Evolutionary conservation across 352 stramenopile species (phyloP), one percentile per base, ranked within the genome.

Genomic region (Globisporangium canariense): DNA sequence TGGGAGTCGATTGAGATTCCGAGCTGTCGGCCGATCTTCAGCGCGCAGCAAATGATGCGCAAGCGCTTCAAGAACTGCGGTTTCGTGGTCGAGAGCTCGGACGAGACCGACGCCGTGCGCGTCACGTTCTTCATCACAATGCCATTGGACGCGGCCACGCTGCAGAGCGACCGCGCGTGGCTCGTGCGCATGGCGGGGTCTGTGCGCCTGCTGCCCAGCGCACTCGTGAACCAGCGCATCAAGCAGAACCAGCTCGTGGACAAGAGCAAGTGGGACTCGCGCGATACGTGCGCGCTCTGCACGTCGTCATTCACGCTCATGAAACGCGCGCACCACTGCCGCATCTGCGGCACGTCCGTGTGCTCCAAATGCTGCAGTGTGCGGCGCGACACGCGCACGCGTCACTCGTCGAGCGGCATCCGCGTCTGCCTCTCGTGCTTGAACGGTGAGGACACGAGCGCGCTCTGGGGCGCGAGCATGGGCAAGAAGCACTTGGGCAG

Each of bases 281-380:
- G 75, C 25, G 74, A 90, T 64, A 74, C 70, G 16, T 93, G 84
- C 70, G 79, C 68, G 16, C 68, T 92, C n/a, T 94, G 86, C 59
- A 77, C 70, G 46, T 69, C 74, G 60, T 74, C 70, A 22, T 92
- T 92, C 70, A 84, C 70, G 53, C 75, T 94, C 51, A 86, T 88
- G 58, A 79, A 79, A 38, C 83, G 85, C 18, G 74, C 80, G 47
- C 86, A 94, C 61, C 86, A 92, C 74, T 94, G 86, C 50, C 82
- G 84, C 8, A 82, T 91, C 52, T 94, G 83, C 38, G 86, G 84
- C 47, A 66, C 76, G 47, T 60, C 84, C 5, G 81, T 93, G 18
- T 94, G 86, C 69, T 88, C 78, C 58, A 94, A 93, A 68, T 93
- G 83, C 62, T 90, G 80, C 34, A 67, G 69, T 1, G 75, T 89